A percentile compares a stretch with the other conserved stretches of the same genome.
Conservation (phyloP, 164 flowering plant species). For the Berberis thunbergii region DNA sequence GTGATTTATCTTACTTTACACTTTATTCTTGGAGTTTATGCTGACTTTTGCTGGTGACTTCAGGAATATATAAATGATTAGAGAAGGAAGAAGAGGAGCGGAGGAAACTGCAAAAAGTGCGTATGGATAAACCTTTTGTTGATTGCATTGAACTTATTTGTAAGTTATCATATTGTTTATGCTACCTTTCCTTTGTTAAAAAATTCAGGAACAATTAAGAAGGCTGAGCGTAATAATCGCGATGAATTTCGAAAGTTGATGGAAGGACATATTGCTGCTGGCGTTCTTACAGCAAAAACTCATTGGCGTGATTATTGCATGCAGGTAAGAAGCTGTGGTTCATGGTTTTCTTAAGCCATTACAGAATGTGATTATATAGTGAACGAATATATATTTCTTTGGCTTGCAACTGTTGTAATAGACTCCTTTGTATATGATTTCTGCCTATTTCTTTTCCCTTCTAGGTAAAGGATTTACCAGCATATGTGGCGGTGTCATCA, state of each 20-base stretch:
- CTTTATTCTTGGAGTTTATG: not conserved
- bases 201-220: slow-evolving; percentile 63
- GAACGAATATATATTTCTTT: not conserved
- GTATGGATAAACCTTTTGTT: not conserved
- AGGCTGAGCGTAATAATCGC: slow-evolving; percentile 87
- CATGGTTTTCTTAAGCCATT: not conserved
- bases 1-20: slow-evolving; percentile 18
- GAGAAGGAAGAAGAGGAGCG: slow-evolving; percentile 97
- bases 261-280: slow-evolving; percentile 81
- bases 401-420: not conserved
- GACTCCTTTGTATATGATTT: too few species aligned
- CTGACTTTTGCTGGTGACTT: slow-evolving; percentile 14
- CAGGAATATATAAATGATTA: slow-evolving; percentile 86
- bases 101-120: slow-evolving; percentile 79
- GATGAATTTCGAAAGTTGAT: slow-evolving; percentile 83
- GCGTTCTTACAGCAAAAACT: slow-evolving; percentile 71
- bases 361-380: not conserved
- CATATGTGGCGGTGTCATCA: slow-evolving; percentile 75
- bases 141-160: not conserved
- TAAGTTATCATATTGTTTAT: not conserved
- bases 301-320: slow-evolving; percentile 85
- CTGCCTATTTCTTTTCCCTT: slow-evolving; percentile 6
- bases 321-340: slow-evolving; percentile 36
- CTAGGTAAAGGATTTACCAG: slow-evolving; percentile 74
- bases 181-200: not conserved